Evolutionary conservation across 805 yeast species (phyloP), one percentile per base, ranked within the genome.

Genomic region (Candida broadrunensis): DNA sequence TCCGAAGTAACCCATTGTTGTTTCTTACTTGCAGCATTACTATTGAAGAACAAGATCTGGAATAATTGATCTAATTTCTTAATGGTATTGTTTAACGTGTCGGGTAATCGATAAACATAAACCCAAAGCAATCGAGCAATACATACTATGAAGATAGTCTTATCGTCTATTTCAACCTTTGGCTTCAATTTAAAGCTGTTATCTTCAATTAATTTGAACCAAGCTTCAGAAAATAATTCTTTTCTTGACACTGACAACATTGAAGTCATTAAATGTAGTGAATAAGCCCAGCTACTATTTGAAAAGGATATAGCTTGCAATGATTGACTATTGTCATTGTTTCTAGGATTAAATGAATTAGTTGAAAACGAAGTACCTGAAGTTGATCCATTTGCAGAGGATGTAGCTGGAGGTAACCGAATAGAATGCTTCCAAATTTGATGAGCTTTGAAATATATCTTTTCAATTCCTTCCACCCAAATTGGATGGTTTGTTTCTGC

Each of bases 401-500:
- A 15, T 20, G 32, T 4, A 17, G 23, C 27, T 4, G 39, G 5
- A 4, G 25, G 16, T 26, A 20, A 17, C 5, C 33, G 17, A 3
- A 29, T 16, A 5, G 19, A 20, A 33, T 74, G 52, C 42, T 62
- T 73, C 66, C 75, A 71, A 36, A 65, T 75, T 41, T 57, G 60
- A 31, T 71, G 73, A 13, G 75, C 68, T 42, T 73, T 77, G 13
- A 70, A 61, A 57, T 77, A 81, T 12, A 91, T 78, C 15, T 71
- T 65, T 17, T 76, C 75, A 39, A 88, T 77, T 0, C 97, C 93
- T 31, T 81, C 86, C 0, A 83, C 81, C 99, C 99, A 93, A 1
- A 85, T 80, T 3, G 99, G 99, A 58, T 91, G 96, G 54, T 93
- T 91, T 0, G 88, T 90, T 57, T 93, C 99, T 0, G 97, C 98